phyloP scores from a whole-genome alignment of 106 monocot genomes.

The Dendrobium catenatum region DNA sequence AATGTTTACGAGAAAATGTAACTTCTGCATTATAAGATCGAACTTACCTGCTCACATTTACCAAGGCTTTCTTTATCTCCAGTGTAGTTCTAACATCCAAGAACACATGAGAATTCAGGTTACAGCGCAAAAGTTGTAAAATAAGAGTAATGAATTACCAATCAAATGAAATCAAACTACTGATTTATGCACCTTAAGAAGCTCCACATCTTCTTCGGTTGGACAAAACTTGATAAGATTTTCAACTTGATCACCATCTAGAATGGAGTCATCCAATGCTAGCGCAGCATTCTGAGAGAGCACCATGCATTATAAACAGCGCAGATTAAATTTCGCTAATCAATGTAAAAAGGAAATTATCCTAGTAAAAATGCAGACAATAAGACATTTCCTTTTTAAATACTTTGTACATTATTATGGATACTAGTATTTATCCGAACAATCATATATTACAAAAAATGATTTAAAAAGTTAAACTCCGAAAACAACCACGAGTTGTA shows the following conservation, averaged over 20 bases:
- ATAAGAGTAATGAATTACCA: slow-evolving; percentile 1
- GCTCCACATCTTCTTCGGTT: slow-evolving; percentile 82
- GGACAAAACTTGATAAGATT: slow-evolving; percentile 85
- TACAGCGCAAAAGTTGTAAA: background rate
- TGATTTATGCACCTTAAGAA: slow-evolving; percentile 50
- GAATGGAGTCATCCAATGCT: slow-evolving; percentile 78
- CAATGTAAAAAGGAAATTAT: background rate
- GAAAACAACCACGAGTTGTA: too few species aligned
- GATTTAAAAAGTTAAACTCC: too few species aligned
- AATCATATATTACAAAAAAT: too few species aligned
- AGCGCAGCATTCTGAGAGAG: slow-evolving; percentile 47
- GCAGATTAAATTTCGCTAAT: background rate
- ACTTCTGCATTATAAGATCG: background rate
- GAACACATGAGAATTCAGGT: background rate
- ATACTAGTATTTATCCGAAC: too few species aligned
- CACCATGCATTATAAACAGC: background rate
- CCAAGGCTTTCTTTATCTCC: slow-evolving; percentile 84
- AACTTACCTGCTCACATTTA: slow-evolving; percentile 40
- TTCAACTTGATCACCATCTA: slow-evolving; percentile 80
- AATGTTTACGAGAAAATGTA: background rate
- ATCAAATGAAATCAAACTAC: background rate
- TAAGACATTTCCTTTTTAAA: too few species aligned
- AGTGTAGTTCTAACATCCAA: slow-evolving; percentile 43
- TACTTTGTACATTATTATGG: too few species aligned
- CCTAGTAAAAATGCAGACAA: background rate